Evolutionary conservation across 2,329 filamentous ascomycete genomes (phyloP), one percentile per base, ranked within the genome.

Genomic region (Teratosphaeriaceae sp.): DNA sequence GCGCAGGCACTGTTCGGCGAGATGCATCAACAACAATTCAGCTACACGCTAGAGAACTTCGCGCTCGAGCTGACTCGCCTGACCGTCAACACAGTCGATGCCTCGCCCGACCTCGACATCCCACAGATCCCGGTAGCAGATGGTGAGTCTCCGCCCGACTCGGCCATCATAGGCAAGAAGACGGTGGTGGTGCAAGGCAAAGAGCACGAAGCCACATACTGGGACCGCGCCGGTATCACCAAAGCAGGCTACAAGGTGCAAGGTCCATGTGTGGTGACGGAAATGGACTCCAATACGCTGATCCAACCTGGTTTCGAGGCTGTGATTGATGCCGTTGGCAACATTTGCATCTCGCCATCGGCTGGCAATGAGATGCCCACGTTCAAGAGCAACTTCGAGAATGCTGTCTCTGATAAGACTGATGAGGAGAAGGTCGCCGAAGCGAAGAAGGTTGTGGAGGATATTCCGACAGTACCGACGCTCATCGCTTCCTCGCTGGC

Each of bases 281-380:
- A 56, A 35, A 56, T 56, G 53, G 53, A 56, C 43, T 49, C 44
- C 43, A 56, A 56, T 42, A 56, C 52, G 5, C 44, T 54, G 18
- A 50, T 56, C 21, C 48, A 50, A 20, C 53, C 53, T 9, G 53
- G 53, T 9, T 56, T 50, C 39, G 45, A 51, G 16, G 53, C 44
- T 19, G 39, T 45, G 9, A 48, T 56, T 20, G 53, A 56, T 31
- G 38, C 45, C 6, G 53, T 56, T 16, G 53, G 53, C 8, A 56
- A 56, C 38, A 46, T 56, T n/a, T 54, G 51, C 48, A 56, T 56
- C 31, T 50, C 50, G 5, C 53, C 53, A 2, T 42, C 47, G 45
- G 47, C 53, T 16, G 53, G 50, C 18, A 56, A 56, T 23, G 47
- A 54, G 40, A 43, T 54, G 43, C 53, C 53, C 2, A 45, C 52